These are phyloP conservation scores for Tetrahymena thermophila DNA, from an alignment of 73 alveolate species.

Conservation along the genomic window DNA sequence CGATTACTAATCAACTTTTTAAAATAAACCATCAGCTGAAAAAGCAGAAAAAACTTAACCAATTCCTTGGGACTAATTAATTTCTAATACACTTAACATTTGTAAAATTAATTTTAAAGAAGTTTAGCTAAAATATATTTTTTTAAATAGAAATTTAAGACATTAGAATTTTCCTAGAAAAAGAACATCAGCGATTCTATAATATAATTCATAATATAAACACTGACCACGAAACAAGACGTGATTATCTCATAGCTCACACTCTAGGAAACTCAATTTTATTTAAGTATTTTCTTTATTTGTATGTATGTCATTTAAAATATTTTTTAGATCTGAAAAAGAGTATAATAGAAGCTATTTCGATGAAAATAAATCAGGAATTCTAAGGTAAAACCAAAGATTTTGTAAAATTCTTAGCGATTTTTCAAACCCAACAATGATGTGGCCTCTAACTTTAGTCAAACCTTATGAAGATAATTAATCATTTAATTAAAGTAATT, in stretches of 20 bases:
- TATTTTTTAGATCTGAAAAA: neutral
- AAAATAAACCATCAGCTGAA: neutral
- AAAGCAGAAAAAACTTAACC: neutral
- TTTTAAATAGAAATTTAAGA: neutral
- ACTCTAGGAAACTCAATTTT: neutral
- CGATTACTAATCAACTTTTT: neutral
- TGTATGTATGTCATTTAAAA: neutral
- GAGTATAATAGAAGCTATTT: neutral
- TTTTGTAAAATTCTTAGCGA: neutral
- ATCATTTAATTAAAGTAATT: neutral
- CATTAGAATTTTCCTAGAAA: neutral
- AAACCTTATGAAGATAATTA: neutral
- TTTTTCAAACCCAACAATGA: neutral
- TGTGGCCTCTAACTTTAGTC: neutral
- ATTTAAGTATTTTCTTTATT: neutral
- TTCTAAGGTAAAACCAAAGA: neutral
- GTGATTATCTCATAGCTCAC: neutral
- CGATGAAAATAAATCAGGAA: neutral
- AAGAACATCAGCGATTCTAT: neutral
- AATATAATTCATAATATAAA: neutral
- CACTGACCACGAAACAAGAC: neutral
- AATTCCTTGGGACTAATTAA: neutral
- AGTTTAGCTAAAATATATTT: neutral
- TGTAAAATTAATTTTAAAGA: neutral
- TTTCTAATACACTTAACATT: neutral